Percentiles rank a stretch among this genome's conserved stretches.
Evolutionary conservation across 192 early-diverging fungal species (phyloP).

Genomic region (Mortierella claussenii): DNA sequence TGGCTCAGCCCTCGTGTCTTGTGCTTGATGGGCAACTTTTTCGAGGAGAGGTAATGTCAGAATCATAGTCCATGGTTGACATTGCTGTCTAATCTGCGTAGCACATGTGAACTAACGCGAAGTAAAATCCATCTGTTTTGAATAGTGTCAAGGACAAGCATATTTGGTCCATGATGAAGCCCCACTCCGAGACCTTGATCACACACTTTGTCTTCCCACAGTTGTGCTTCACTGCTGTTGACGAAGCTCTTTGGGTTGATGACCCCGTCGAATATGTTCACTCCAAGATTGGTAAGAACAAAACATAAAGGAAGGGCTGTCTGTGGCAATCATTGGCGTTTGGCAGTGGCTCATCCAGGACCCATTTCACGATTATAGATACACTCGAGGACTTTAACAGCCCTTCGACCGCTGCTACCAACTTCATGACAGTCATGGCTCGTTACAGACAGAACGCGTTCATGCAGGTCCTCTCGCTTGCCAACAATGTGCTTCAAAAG

Average conservation of each 20-base stretch:
- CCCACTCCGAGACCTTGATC: constrained; percentile 83
- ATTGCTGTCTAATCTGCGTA: too few relatives aligned
- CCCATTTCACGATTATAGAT: constrained; percentile 53
- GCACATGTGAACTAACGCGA: too few relatives aligned
- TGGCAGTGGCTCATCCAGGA: too few relatives aligned
- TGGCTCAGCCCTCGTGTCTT: constrained; percentile 82
- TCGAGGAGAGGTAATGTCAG: constrained; percentile 67
- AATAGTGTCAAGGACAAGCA: constrained; percentile 84
- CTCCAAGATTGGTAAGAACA: constrained; percentile 66
- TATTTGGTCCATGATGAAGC: constrained; percentile 92
- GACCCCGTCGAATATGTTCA: constrained; percentile 94
- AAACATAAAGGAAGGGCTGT: not conserved
- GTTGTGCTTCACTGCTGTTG: constrained; percentile 86
- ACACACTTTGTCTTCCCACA: constrained; percentile 94
- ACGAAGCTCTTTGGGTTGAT: constrained; percentile 92
- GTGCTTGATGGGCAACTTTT: constrained; percentile 77
- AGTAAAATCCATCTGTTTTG: constrained; percentile 10
- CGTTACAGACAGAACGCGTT: constrained; percentile 86
- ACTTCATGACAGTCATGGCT: constrained; percentile 82
- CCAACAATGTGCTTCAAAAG: constrained; percentile 77
- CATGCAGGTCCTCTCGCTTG: constrained; percentile 78
- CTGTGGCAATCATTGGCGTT: too few relatives aligned
- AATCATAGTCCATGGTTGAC: too few relatives aligned
- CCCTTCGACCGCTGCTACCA: constrained; percentile 75
- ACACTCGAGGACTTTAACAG: constrained; percentile 89